Percentiles rank a stretch among this genome's conserved stretches.
phyloP scores from a whole-genome alignment of 345 rosid genomes.

The Acer yangbiense region DNA sequence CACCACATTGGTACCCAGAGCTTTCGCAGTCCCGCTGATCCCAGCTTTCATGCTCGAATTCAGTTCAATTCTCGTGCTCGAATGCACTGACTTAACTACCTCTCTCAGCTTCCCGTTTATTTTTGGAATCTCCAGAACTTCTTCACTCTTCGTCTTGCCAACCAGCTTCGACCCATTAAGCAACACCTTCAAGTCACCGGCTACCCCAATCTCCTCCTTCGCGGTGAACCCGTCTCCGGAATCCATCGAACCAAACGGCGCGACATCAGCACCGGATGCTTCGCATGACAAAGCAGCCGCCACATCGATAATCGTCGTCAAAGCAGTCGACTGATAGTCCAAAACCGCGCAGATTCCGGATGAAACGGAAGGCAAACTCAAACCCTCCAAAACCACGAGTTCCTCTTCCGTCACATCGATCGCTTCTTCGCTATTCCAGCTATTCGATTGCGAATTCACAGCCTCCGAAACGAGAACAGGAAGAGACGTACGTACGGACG shows the following conservation, averaged over 20 bases:
- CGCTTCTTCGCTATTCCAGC: not conserved
- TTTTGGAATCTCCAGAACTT: conserved; percentile 49
- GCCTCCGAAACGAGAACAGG: conserved; percentile 35
- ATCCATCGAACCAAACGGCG: conserved; percentile 52
- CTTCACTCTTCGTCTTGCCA: conserved; percentile 40
- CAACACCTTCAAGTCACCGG: conserved; percentile 74
- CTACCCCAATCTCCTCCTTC: conserved; percentile 67
- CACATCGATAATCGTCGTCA: conserved; percentile 54
- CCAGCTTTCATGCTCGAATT: conserved; percentile 50
- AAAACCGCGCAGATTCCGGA: conserved; percentile 58
- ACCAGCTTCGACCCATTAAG: conserved; percentile 70
- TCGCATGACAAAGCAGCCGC: conserved; percentile 81
- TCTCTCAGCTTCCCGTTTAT: conserved; percentile 65
- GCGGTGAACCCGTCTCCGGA: conserved; percentile 68
- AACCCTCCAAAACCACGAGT: conserved; percentile 31
- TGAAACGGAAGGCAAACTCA: conserved; percentile 36
- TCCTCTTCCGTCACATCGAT: conserved; percentile 56
- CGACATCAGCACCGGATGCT: conserved; percentile 51
- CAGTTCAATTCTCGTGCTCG: conserved; percentile 46
- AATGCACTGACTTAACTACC: conserved; percentile 56
- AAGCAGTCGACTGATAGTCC: conserved; percentile 53
- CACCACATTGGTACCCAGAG: conserved; percentile 33
- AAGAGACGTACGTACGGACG: conserved; percentile 43
- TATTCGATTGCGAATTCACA: conserved; percentile 32
- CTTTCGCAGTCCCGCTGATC: conserved; percentile 29